Evolutionary conservation across 805 yeast species (phyloP).

Genomic region (Candida nemodendra): DNA sequence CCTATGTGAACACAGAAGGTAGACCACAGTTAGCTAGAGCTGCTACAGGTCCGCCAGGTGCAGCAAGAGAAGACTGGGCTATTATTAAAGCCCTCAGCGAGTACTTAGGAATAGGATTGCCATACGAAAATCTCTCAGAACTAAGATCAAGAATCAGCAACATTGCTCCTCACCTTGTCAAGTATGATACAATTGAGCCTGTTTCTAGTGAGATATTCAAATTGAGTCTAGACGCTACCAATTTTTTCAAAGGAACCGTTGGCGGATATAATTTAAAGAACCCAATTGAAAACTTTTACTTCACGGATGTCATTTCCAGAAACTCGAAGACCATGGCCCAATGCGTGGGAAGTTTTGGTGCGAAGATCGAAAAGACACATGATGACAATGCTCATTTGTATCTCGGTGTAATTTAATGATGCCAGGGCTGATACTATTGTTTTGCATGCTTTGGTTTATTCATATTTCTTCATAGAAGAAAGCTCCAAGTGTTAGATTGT

Average conservation of each 20-base stretch:
- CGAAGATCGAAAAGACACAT: constrained; percentile 56
- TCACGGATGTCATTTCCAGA: constrained; percentile 84
- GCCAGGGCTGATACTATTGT: not conserved
- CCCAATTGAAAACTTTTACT: constrained; percentile 80
- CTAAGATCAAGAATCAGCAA: constrained; percentile 69
- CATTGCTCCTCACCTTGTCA: constrained; percentile 76
- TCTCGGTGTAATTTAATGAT: constrained; percentile 30
- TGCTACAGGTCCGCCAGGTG: constrained; percentile 84
- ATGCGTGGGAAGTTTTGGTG: constrained; percentile 72
- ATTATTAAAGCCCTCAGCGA: constrained; percentile 80
- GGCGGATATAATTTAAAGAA: constrained; percentile 50
- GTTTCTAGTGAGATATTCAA: constrained; percentile 55
- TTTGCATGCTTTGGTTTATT: constrained; percentile 5
- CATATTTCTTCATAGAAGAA: not conserved
- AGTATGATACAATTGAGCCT: constrained; percentile 74
- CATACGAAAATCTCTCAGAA: constrained; percentile 70
- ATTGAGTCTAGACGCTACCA: constrained; percentile 48
- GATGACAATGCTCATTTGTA: constrained; percentile 43
- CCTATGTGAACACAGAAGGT: constrained; percentile 88
- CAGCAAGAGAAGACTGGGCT: constrained; percentile 91
- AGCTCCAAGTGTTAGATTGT: not conserved
- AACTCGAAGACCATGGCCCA: constrained; percentile 89
- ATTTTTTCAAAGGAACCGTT: constrained; percentile 32
- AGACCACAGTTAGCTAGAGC: constrained; percentile 84
- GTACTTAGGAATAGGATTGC: constrained; percentile 65